These are phyloP conservation scores for Gastrolobium bilobum DNA, from an alignment of 306 rosid genomes.

Conservation along the genomic window DNA sequence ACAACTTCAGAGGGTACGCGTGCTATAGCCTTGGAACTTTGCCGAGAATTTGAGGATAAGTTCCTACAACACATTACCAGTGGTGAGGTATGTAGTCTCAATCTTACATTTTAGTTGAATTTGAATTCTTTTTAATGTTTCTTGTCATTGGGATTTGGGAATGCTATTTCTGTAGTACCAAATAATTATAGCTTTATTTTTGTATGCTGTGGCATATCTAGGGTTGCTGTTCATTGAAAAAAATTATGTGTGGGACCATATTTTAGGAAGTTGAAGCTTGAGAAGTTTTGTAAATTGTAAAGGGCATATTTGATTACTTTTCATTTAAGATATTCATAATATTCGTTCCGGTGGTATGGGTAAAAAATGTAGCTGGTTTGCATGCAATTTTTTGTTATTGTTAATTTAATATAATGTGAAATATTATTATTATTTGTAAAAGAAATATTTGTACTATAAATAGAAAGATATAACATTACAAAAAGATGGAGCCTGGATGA, in stretches of 20 bases:
- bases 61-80: conserved; percentile 88
- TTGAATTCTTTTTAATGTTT: conserved; percentile 25
- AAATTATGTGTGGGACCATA: neutral
- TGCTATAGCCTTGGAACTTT: conserved; percentile 97
- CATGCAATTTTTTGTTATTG: conserved; percentile 8
- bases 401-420: neutral
- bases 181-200: conserved; percentile 3
- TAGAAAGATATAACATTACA: neutral
- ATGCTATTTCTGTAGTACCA: neutral
- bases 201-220: neutral
- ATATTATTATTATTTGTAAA: neutral
- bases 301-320: conserved; percentile 34
- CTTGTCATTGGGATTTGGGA: conserved; percentile 6
- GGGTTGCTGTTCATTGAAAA: conserved; percentile 5
- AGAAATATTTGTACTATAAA: neutral
- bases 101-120: conserved; percentile 27
- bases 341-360: conserved; percentile 24
- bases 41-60: conserved; percentile 98
- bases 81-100: conserved; percentile 82
- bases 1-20: conserved; percentile 94
- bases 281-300: conserved; percentile 28
- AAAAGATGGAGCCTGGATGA: neutral
- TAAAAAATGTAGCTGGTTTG: conserved; percentile 17
- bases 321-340: conserved; percentile 27
- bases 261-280: conserved; percentile 2